These are phyloP conservation scores for Symbiotaphrina buchneri DNA, from an alignment of 495 filamentous ascomycete species.

Conservation along the genomic window DNA sequence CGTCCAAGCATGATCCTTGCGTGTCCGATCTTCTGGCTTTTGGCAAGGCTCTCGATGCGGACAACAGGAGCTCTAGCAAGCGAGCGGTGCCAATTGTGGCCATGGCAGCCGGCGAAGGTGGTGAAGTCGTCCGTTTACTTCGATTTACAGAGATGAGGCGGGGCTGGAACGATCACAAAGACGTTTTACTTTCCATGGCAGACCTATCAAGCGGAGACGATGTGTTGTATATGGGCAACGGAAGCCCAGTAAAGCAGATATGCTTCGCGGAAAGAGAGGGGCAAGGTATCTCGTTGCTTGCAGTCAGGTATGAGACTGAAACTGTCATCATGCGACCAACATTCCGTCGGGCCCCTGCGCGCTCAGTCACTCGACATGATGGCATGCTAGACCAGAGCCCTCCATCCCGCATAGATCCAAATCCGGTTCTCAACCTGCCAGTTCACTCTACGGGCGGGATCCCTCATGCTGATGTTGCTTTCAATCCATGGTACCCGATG, in stretches of 20 bases:
- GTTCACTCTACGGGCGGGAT: conserved; percentile 27
- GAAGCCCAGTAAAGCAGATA: conserved; percentile 39
- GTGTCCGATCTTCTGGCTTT: conserved; percentile 11
- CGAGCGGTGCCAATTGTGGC: conserved; percentile 17
- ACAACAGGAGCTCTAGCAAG: conserved; percentile 4
- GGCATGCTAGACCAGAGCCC: too few relatives aligned
- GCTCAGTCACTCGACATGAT: too few relatives aligned
- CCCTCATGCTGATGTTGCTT: conserved; percentile 48
- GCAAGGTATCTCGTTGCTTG: conserved; percentile 31
- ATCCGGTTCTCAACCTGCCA: conserved; percentile 33
- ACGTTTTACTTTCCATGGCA: conserved; percentile 14
- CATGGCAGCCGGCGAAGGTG: conserved; percentile 22
- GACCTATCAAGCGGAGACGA: conserved; percentile 15
- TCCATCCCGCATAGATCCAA: conserved; percentile 29
- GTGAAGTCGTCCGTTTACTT: conserved; percentile 25
- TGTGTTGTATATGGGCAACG: conserved; percentile 29
- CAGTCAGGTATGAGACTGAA: conserved; percentile 30
- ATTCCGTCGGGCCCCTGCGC: conserved; percentile 14
- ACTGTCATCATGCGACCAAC: conserved; percentile 39
- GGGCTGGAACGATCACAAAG: conserved; percentile 20
- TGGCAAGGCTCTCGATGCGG: conserved; percentile 9
- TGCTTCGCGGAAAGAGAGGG: conserved; percentile 28
- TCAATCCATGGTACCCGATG: conserved; percentile 49
- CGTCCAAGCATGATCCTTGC: conserved; percentile 10
- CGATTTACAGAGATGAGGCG: conserved; percentile 17